A percentile compares a stretch with the other conserved stretches of the same genome.
Evolutionary conservation across 1,284 basidiomycete species (phyloP).

Genomic region (Hymenochaete sp.): DNA sequence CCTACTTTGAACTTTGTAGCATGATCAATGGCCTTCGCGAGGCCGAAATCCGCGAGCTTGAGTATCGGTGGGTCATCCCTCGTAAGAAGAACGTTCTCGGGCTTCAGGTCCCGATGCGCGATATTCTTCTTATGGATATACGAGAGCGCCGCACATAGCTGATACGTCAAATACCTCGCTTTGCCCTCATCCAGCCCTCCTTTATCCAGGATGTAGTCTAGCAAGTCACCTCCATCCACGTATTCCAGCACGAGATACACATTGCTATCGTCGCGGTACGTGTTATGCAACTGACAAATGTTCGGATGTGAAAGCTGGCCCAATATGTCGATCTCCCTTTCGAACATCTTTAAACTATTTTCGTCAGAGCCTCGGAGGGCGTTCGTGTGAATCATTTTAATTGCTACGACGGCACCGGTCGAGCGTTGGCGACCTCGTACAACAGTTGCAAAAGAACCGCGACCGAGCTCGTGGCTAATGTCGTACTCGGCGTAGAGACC

Average conservation of each 20-base stretch:
- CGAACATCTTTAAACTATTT: conserved; percentile 40
- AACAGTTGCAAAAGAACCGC: conserved; percentile 75
- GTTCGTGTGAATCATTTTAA: conserved; percentile 65
- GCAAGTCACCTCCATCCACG: conserved; percentile 81
- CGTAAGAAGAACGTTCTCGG: conserved; percentile 80
- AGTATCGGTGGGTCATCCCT: conserved; percentile 51
- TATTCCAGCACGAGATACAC: conserved; percentile 76
- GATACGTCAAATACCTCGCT: not conserved
- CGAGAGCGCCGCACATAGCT: conserved; percentile 8
- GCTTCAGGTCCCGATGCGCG: conserved; percentile 88
- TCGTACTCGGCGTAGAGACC: conserved; percentile 61
- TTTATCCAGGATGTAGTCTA: conserved; percentile 63
- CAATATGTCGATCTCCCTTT: conserved; percentile 76
- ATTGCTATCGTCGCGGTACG: conserved; percentile 58
- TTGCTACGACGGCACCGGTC: conserved; percentile 57
- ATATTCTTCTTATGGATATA: conserved; percentile 71
- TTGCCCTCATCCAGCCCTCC: conserved; percentile 49
- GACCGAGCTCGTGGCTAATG: conserved; percentile 58
- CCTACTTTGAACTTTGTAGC: conserved; percentile 60
- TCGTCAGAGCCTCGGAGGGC: conserved; percentile 30
- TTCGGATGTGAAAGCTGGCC: conserved; percentile 68
- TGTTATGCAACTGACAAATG: conserved; percentile 75
- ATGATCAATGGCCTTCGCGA: conserved; percentile 80
- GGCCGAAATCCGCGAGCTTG: conserved; percentile 89
- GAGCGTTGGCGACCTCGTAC: conserved; percentile 55